Evolutionary conservation across 257 asterid genomes (phyloP).

Genomic region (Haberlea rhodopensis): DNA sequence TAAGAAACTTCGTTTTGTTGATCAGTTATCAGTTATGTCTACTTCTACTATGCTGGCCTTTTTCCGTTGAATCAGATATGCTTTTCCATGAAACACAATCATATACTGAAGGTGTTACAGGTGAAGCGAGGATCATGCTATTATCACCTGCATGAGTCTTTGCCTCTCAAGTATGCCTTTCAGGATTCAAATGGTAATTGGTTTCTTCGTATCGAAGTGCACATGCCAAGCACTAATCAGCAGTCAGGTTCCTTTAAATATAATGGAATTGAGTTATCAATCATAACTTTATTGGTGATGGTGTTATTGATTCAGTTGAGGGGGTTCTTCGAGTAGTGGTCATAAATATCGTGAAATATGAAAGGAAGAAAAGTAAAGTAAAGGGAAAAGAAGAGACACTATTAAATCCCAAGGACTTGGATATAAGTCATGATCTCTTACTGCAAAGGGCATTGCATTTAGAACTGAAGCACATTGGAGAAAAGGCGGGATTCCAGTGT

Average conservation of each 20-base stretch:
- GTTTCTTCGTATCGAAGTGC: conserved; percentile 47
- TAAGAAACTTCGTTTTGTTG: background rate
- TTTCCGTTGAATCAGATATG: background rate
- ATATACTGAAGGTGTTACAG: conserved; percentile 29
- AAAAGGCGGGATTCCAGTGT: conserved; percentile 2
- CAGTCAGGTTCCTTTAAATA: conserved; percentile 20
- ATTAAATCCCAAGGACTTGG: conserved; percentile 9
- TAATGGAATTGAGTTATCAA: conserved; percentile 15
- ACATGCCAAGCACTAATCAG: conserved; percentile 7
- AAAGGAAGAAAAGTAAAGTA: conserved; percentile 30
- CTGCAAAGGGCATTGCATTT: conserved; percentile 15
- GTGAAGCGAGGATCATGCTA: conserved; percentile 41
- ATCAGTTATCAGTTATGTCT: no score
- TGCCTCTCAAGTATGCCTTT: conserved; percentile 53
- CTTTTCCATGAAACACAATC: background rate
- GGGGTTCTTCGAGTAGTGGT: conserved; percentile 4
- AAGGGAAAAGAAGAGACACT: conserved; percentile 10
- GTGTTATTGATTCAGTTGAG: conserved; percentile 20
- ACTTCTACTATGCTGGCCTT: no score
- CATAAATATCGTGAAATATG: conserved; percentile 13
- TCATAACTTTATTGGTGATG: conserved; percentile 18
- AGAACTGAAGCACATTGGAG: conserved; percentile 14
- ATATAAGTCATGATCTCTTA: conserved; percentile 5
- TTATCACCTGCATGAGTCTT: conserved; percentile 49
- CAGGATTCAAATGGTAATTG: conserved; percentile 33